Base-by-base conservation (phyloP, 2,329 filamentous ascomycete species). In the Ceratocystis albifundus region DNA sequence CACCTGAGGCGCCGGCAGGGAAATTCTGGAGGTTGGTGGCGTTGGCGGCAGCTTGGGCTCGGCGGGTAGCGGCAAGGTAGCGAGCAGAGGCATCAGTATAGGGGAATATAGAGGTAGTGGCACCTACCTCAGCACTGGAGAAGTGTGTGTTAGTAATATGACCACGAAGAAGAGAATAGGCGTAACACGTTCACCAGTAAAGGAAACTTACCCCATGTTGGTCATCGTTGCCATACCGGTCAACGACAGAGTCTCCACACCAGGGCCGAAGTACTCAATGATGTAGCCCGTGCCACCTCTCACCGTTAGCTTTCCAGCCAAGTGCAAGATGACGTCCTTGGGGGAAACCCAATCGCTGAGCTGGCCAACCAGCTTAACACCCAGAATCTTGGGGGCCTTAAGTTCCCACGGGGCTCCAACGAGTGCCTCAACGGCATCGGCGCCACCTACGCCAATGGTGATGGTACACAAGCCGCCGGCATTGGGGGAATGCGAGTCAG, bases 361-460 rank as follows among this genome's bases (percentile, higher is more conserved):
- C 77, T 89, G 79, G 71, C 94, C 94, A 68, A 87, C 87, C 53
- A 97, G 81, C 73, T 87, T 84, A 8, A 97, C 91, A 72, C 92
- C 92, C 12, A 96, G 78, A 63, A 99, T 82, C 76, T 90, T 91
- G 17, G 94, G 94, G 4, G 94, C 94, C 80, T 96, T 96, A 68
- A 99, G 80, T 77, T 99, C 94, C 94, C 94, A 99, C 0, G 94
- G 94, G 7, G 92, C 91, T 73, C 96, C 92, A 1, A 96, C 94
- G 50, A 99, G 84, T 6, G 93, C 94, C 77, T 99, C 94, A 1
- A 99, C 94, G 28, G 94, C 94, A 77, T 99, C 94, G 28, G 94
- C 94, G 73, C 94, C 94, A 73, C 94, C 94, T 44, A 99, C 94
- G 75, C 94, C 94, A 74, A 99, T 97, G 7, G 94, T 94, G 72